Conservation (phyloP, 768 basidiomycete genomes). For the Scleroderma bovista region DNA sequence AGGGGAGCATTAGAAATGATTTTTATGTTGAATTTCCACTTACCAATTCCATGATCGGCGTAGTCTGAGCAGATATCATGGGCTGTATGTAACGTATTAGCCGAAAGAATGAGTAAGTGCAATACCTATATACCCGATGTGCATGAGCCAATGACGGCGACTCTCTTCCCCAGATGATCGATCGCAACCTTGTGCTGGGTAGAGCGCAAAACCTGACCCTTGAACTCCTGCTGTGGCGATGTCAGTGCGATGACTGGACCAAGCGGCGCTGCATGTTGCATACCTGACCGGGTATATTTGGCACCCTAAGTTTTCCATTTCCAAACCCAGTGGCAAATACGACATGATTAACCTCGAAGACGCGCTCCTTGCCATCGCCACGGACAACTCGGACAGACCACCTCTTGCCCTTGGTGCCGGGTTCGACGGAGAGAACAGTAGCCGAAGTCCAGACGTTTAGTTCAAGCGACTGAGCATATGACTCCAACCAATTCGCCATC, state of each 20-base stretch:
- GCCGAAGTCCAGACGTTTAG: slow-evolving; percentile 61
- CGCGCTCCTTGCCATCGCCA: slow-evolving; percentile 29
- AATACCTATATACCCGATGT: slow-evolving; percentile 41
- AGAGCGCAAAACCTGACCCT: slow-evolving; percentile 60
- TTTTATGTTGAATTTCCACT: too few species aligned
- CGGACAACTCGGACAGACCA: slow-evolving; percentile 42
- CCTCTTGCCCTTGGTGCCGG: slow-evolving; percentile 29
- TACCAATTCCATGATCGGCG: slow-evolving; percentile 40
- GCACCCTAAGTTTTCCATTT: slow-evolving; percentile 39
- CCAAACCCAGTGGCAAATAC: slow-evolving; percentile 46
- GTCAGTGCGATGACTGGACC: neutral
- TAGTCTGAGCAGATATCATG: slow-evolving; percentile 49
- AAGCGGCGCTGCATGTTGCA: slow-evolving; percentile 1
- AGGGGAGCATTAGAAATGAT: too few species aligned
- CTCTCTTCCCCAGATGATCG: slow-evolving; percentile 63
- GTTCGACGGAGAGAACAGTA: slow-evolving; percentile 20
- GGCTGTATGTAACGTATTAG: slow-evolving; percentile 25
- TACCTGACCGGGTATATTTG: slow-evolving; percentile 40
- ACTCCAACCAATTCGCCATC: slow-evolving; percentile 69
- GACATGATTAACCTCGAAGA: slow-evolving; percentile 44
- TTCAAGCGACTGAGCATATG: slow-evolving; percentile 53
- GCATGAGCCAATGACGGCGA: slow-evolving; percentile 62
- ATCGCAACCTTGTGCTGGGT: slow-evolving; percentile 46
- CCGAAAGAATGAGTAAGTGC: neutral
- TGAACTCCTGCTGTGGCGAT: slow-evolving; percentile 45